phyloP scores from a whole-genome alignment of 257 asterid genomes.

The Solanum gracilifrons region DNA sequence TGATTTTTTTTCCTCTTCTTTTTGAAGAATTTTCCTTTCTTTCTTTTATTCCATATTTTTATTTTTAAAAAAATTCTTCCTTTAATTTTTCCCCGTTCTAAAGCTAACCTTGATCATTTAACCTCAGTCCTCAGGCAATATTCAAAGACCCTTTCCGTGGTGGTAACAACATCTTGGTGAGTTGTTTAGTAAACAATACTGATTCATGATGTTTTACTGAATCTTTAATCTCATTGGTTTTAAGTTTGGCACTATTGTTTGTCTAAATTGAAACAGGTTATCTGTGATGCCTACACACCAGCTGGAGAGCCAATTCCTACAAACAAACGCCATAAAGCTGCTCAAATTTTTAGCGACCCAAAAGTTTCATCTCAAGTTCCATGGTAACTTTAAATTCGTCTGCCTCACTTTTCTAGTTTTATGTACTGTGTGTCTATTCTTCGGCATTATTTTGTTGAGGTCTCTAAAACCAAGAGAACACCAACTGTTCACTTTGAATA shows the following conservation, averaged over 20 bases:
- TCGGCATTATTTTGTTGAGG: not conserved
- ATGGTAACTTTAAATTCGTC: constrained; percentile 37
- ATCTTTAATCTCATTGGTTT: not conserved
- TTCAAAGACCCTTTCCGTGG: constrained; percentile 99
- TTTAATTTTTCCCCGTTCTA: not conserved
- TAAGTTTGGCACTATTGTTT: not conserved
- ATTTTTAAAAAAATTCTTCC: not conserved
- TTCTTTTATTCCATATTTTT: not conserved
- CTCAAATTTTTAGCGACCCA: constrained; percentile 73
- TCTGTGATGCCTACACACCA: constrained; percentile 91
- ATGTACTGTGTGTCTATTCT: not conserved
- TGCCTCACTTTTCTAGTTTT: not conserved
- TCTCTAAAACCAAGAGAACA: not conserved
- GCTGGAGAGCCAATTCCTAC: constrained; percentile 96
- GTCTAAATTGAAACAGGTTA: constrained; percentile 41
- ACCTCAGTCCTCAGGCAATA: constrained; percentile 86
- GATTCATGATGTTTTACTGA: not conserved
- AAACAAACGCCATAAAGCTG: constrained; percentile 84
- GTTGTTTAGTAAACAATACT: constrained; percentile 2
- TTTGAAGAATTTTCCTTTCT: not conserved
- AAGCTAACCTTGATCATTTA: not conserved
- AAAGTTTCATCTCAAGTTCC: constrained; percentile 77
- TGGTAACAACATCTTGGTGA: constrained; percentile 92
- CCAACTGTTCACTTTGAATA: not conserved
- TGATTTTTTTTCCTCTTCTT: not conserved